These are phyloP conservation scores for Spinellus fusiger DNA, from an alignment of 192 early-diverging fungal genomes.

Conservation along the genomic window DNA sequence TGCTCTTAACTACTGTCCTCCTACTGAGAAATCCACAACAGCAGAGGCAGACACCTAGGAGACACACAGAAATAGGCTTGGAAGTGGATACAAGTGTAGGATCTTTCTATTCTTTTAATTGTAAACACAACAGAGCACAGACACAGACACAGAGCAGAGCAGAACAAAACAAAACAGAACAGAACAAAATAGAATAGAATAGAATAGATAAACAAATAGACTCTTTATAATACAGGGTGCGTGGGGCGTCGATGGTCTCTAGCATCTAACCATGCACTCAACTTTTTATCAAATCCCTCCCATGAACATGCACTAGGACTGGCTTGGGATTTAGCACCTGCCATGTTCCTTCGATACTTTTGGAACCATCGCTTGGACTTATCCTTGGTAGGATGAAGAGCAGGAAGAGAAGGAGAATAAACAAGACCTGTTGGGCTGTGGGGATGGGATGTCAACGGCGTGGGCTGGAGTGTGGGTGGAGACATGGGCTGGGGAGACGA, in stretches of 20 bases:
- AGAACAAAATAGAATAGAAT: not conserved
- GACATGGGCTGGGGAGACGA: not conserved
- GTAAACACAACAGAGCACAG: not conserved
- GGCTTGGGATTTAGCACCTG: not conserved
- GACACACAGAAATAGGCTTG: not conserved
- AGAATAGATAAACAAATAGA: not conserved
- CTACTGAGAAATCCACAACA: not conserved
- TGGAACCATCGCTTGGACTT: not conserved
- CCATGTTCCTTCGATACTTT: not conserved
- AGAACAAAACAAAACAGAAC: not conserved
- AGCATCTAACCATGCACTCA: not conserved
- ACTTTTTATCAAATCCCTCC: not conserved
- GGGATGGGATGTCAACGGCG: not conserved
- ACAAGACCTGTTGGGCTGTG: too few species aligned
- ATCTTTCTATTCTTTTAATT: too few species aligned
- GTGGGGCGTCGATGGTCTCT: not conserved
- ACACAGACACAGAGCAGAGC: not conserved
- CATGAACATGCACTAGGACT: not conserved
- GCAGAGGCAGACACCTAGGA: not conserved
- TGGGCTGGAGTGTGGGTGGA: not conserved
- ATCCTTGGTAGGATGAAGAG: not conserved
- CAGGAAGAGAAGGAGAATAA: not conserved
- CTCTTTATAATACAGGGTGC: not conserved
- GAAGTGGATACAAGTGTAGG: not conserved
- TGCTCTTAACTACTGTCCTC: constrained; percentile 41